Conservation (phyloP, 169 alveolate species). For the Cardiosporidium cionae region DNA sequence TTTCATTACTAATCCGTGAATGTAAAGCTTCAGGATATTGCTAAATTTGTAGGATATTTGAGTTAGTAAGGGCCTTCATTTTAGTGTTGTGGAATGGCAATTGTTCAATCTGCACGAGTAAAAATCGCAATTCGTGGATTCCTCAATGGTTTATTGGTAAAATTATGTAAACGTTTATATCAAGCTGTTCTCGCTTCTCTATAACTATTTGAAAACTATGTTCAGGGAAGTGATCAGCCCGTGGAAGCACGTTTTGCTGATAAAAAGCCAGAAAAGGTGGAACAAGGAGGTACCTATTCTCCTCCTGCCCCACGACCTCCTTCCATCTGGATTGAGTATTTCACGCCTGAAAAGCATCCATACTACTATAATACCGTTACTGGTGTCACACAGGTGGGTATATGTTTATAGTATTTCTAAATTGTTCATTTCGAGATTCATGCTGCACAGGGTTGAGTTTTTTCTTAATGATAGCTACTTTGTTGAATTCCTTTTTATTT, state of each 20-base stretch:
- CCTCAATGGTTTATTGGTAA: no score
- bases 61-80: no score
- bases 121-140: no score
- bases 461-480: not conserved
- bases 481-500: not conserved
- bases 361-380: slow-evolving; percentile 29
- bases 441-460: not conserved
- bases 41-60: no score
- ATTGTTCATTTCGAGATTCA: not conserved
- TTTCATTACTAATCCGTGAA: no score
- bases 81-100: no score
- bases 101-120: no score
- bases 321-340: slow-evolving; percentile 14
- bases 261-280: not conserved
- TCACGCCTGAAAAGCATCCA: slow-evolving; percentile 25
- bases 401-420: not conserved
- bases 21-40: no score
- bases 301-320: not conserved
- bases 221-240: not conserved
- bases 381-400: not conserved
- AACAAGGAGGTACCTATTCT: not conserved
- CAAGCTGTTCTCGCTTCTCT: no score
- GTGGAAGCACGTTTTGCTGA: not conserved
- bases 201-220: no score
- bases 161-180: no score